These are phyloP conservation scores for Globisporangium nagaii DNA, from an alignment of 352 stramenopile genomes.

Conservation along the genomic window DNA sequence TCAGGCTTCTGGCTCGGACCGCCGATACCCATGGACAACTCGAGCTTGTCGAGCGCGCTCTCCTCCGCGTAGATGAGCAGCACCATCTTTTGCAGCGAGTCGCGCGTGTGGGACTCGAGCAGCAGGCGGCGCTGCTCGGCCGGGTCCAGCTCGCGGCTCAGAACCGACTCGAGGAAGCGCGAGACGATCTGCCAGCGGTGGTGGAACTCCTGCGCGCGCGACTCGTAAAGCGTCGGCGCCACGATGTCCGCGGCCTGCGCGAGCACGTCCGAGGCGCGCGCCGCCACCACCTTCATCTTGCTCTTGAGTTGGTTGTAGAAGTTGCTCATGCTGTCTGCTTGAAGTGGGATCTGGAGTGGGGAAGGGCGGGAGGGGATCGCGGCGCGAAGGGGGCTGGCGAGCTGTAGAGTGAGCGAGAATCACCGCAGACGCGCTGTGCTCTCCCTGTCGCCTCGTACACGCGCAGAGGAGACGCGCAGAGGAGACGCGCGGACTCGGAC, in stretches of 20 bases:
- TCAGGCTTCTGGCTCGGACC: conserved; percentile 17
- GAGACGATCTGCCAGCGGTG: conserved; percentile 75
- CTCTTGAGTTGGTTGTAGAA: conserved; percentile 70
- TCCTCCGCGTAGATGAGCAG: conserved; percentile 84
- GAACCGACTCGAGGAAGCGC: conserved; percentile 70
- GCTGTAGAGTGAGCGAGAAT: too few relatives aligned
- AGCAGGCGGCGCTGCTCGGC: conserved; percentile 69
- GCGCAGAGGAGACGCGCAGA: too few relatives aligned
- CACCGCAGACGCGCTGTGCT: too few relatives aligned
- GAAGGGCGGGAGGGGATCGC: too few relatives aligned
- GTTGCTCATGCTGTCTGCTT: conserved; percentile 8
- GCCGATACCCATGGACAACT: conserved; percentile 42
- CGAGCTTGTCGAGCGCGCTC: conserved; percentile 61
- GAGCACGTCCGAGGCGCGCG: conserved; percentile 61
- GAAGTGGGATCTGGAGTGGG: too few relatives aligned
- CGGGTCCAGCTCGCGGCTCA: conserved; percentile 58
- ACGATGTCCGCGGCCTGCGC: conserved; percentile 78
- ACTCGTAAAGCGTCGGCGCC: conserved; percentile 77
- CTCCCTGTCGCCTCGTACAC: too few relatives aligned
- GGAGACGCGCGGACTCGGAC: too few relatives aligned
- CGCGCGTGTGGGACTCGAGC: conserved; percentile 73
- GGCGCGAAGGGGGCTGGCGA: too few relatives aligned
- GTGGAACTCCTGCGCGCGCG: conserved; percentile 79
- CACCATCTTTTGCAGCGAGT: conserved; percentile 83
- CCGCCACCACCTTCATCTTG: conserved; percentile 73